A percentile compares a stretch with the other conserved stretches of the same genome.
phyloP scores from a whole-genome alignment of 768 basidiomycete genomes.

The Phallus indusiatus region DNA sequence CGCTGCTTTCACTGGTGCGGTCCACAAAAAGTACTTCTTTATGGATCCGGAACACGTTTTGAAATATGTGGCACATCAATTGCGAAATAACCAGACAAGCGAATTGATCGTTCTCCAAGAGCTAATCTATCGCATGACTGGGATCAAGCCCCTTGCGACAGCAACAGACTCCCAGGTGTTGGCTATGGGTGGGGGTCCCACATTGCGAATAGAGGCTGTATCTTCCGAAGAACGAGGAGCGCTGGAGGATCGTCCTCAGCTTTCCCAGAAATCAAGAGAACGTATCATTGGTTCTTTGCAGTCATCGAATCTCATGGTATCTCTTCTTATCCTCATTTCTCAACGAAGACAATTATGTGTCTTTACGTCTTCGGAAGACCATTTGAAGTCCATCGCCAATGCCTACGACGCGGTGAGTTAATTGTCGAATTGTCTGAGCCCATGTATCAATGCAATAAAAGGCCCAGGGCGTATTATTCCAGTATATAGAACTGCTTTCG shows the following conservation, averaged over 20 bases:
- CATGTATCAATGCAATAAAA: constrained; percentile 22
- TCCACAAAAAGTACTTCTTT: constrained; percentile 65
- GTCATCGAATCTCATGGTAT: constrained; percentile 56
- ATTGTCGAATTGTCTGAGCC: constrained; percentile 9
- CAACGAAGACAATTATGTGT: constrained; percentile 85
- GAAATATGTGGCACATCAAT: constrained; percentile 85
- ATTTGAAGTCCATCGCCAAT: constrained; percentile 78
- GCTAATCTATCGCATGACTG: constrained; percentile 91
- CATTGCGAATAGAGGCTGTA: constrained; percentile 78
- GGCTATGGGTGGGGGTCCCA: constrained; percentile 87
- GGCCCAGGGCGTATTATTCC: constrained; percentile 87
- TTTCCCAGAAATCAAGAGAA: constrained; percentile 4
- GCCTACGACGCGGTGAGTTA: constrained; percentile 79
- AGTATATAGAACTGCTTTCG: constrained; percentile 84
- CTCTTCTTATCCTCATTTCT: constrained; percentile 85
- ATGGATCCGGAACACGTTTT: constrained; percentile 74
- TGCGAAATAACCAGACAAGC: constrained; percentile 71
- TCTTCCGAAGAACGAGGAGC: constrained; percentile 74
- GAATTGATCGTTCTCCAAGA: constrained; percentile 91
- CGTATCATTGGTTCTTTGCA: constrained; percentile 6
- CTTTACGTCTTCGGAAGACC: constrained; percentile 59
- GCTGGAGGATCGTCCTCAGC: constrained; percentile 19
- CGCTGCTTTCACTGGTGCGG: constrained; percentile 86
- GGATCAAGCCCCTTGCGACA: constrained; percentile 83
- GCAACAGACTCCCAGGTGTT: constrained; percentile 80